Base-by-base conservation (phyloP, 192 early-diverging fungal species). In the Entophlyctis helioformis region DNA sequence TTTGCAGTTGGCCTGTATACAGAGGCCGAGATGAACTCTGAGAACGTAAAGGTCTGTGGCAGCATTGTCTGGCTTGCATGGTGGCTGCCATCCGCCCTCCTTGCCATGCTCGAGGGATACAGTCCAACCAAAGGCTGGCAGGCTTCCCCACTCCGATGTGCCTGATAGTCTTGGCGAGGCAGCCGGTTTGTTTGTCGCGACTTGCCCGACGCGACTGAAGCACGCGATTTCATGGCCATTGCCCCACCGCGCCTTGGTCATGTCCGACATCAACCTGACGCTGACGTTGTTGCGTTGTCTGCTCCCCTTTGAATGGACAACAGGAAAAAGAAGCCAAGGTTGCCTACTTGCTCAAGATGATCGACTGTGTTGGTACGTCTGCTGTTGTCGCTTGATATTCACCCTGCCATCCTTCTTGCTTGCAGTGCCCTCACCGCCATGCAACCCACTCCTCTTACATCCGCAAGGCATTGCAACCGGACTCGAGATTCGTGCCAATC, bases 271-370 rank as follows among this genome's bases (percentile, higher is more conserved):
- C n/a, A n/a, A n/a, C n/a, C n/a, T n/a, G n/a, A n/a, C n/a, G n/a
- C n/a, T n/a, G n/a, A n/a, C n/a, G n/a, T n/a, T n/a, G n/a, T n/a
- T n/a, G n/a, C n/a, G n/a, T n/a, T n/a, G n/a, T n/a, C n/a, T n/a
- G 20, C 52, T 46, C 18, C 15, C 20, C 26, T 42, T 2, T 7
- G 8, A 20, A 25, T 24, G 5, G 15, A 22, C 1, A 47, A 8
- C 32, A 76, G 67, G 74, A 77, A 9, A 77, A 77, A 46, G 72
- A 77, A n/a, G 62, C 65, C 21, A 77, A 77, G 51, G 50, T 77
- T 25, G 59, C 58, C 9, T 77, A 63, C 50, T 42, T 77, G 28
- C 48, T 45, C 3, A 77, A 77, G 45, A 61, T 77, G 34, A 64
- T 74, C 19, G 62, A 77, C 42, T 51, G 48, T 23, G 56, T 71